These are phyloP conservation scores for Microsporum audouinii DNA, from an alignment of 2,329 filamentous ascomycete species.

Conservation along the genomic window DNA sequence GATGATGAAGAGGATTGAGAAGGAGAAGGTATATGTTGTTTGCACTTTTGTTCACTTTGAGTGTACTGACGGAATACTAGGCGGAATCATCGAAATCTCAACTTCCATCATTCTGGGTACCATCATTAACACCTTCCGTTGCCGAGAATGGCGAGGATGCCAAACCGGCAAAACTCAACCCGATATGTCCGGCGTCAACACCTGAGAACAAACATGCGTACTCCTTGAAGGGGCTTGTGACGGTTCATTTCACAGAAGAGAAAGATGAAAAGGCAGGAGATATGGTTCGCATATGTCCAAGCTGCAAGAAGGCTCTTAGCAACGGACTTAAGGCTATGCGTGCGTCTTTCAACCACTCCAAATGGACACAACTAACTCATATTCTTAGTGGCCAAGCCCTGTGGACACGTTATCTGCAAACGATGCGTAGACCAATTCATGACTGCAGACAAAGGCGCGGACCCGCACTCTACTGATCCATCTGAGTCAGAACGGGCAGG, in stretches of 20 bases:
- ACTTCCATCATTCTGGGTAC: slow-evolving; percentile 87
- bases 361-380: slow-evolving; percentile 7
- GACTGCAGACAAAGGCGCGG: slow-evolving; percentile 42
- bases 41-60: no score
- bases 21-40: slow-evolving; percentile 50
- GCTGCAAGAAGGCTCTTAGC: slow-evolving; percentile 69
- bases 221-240: slow-evolving; percentile 65
- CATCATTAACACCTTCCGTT: slow-evolving; percentile 59
- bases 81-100: slow-evolving; percentile 50
- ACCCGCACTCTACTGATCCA: slow-evolving; percentile 49
- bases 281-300: slow-evolving; percentile 56
- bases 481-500: slow-evolving; percentile 38
- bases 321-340: slow-evolving; percentile 70
- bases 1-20: slow-evolving; percentile 57
- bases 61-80: slow-evolving; percentile 13
- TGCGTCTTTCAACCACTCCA: slow-evolving; percentile 22
- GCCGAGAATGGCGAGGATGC: slow-evolving; percentile 45
- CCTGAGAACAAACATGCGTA: slow-evolving; percentile 58
- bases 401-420: slow-evolving; percentile 83
- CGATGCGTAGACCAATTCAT: slow-evolving; percentile 78
- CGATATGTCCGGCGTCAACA: slow-evolving; percentile 65
- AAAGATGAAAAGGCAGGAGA: slow-evolving; percentile 42
- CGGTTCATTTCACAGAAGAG: slow-evolving; percentile 66
- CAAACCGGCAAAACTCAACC: slow-evolving; percentile 55
- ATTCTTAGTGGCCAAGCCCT: slow-evolving; percentile 60